Conservation (phyloP, 1,139 yeast genomes). For the Suhomyces kunorum region DNA sequence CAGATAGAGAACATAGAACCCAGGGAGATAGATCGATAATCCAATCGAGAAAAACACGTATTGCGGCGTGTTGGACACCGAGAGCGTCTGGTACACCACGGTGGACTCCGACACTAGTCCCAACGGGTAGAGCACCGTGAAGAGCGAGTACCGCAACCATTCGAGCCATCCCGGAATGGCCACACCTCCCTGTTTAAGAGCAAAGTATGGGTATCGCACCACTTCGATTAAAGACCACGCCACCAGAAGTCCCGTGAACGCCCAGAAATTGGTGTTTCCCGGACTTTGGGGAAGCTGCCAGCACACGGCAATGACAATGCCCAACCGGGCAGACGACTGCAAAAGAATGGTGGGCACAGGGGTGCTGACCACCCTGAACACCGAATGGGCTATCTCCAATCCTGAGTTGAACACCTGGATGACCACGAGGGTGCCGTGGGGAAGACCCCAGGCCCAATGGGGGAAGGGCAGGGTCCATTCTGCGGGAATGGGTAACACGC, state of each 20-base stretch:
- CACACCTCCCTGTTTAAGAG: slow-evolving; percentile 18
- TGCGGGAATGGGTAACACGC: too few relatives aligned
- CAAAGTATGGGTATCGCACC: slow-evolving; percentile 34
- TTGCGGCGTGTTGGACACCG: slow-evolving; percentile 16
- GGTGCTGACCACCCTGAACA: slow-evolving; percentile 32
- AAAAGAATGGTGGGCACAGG: slow-evolving; percentile 32
- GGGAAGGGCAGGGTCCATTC: too few relatives aligned
- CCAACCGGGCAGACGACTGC: slow-evolving; percentile 37
- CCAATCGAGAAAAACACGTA: slow-evolving; percentile 32
- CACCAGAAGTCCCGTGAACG: slow-evolving; percentile 28
- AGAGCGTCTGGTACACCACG: slow-evolving; percentile 32
- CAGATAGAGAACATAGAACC: slow-evolving; percentile 32
- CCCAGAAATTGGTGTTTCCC: slow-evolving; percentile 30
- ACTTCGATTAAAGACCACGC: slow-evolving; percentile 43
- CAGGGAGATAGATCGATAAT: slow-evolving; percentile 35
- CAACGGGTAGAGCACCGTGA: slow-evolving; percentile 36
- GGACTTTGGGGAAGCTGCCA: slow-evolving; percentile 33
- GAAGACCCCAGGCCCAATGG: slow-evolving; percentile 15
- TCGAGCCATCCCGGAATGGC: slow-evolving; percentile 24
- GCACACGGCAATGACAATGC: slow-evolving; percentile 36
- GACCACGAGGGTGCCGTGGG: slow-evolving; percentile 33
- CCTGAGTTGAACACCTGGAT: slow-evolving; percentile 34
- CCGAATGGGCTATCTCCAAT: slow-evolving; percentile 30
- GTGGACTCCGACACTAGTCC: slow-evolving; percentile 35
- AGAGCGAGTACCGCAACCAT: slow-evolving; percentile 39